Conservation (phyloP, 2,329 filamentous ascomycete genomes). For the Stemphylium vesicarium region DNA sequence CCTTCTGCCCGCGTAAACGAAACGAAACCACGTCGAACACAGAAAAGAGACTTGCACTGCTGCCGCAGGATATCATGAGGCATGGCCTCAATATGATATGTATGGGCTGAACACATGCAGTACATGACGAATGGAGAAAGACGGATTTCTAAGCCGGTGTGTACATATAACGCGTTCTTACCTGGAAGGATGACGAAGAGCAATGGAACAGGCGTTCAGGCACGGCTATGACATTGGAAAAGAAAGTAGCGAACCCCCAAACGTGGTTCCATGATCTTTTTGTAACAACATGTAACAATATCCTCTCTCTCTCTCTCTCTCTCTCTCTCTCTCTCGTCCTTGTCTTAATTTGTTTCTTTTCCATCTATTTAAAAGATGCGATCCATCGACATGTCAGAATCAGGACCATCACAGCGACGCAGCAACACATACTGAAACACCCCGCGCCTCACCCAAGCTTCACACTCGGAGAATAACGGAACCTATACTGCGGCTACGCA, state of each 20-base stretch:
- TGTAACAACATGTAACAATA: constrained; percentile 10
- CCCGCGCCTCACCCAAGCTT: not conserved
- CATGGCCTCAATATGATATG: not conserved
- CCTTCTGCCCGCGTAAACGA: constrained; percentile 55
- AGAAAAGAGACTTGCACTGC: not conserved
- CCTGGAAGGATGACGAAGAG: not conserved
- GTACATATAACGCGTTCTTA: not conserved
- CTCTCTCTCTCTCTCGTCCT: not conserved
- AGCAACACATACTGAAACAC: constrained; percentile 1
- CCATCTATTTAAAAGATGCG: not conserved
- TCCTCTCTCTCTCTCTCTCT: constrained; percentile 1
- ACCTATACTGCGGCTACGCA: not conserved
- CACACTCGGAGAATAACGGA: not conserved
- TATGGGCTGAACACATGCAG: not conserved
- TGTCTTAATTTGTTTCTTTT: not conserved
- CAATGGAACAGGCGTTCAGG: constrained; percentile 4
- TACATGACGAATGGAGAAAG: not conserved
- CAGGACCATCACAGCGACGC: not conserved
- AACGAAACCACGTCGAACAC: not conserved
- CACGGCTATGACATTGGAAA: not conserved
- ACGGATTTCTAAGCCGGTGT: not conserved
- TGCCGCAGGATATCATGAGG: not conserved
- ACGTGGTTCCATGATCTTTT: not conserved
- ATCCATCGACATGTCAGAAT: not conserved
- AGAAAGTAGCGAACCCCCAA: not conserved